Evolutionary conservation across 1,284 basidiomycete genomes (phyloP).

Genomic region (Melampsora americana): DNA sequence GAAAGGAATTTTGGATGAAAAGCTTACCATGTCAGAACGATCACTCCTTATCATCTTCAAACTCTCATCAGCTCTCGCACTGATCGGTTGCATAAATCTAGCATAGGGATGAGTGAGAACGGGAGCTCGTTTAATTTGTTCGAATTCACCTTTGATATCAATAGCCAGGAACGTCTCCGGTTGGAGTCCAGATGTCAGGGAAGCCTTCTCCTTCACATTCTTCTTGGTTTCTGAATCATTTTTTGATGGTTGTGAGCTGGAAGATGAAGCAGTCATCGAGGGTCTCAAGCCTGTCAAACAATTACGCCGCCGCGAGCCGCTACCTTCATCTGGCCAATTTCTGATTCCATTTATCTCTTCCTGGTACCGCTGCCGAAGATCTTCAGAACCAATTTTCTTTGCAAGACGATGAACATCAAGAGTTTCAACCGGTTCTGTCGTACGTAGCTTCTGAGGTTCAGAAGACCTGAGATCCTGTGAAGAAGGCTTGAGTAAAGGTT

Average conservation of each 20-base stretch:
- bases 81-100: constrained; percentile 34
- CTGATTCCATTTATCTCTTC: background rate
- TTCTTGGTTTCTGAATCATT: background rate
- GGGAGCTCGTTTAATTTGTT: background rate
- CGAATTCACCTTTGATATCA: too few relatives aligned
- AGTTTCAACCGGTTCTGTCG: constrained; percentile 36
- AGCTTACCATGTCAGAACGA: constrained; percentile 21
- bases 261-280: too few relatives aligned
- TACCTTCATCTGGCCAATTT: constrained; percentile 1
- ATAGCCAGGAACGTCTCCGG: background rate
- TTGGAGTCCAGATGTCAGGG: background rate
- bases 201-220: background rate
- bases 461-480: background rate
- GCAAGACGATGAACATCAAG: constrained; percentile 36
- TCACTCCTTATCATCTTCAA: constrained; percentile 37
- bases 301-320: constrained; percentile 28
- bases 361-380: constrained; percentile 22
- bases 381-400: constrained; percentile 24
- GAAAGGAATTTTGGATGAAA: too few relatives aligned
- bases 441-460: constrained; percentile 25
- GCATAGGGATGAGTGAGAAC: constrained; percentile 4
- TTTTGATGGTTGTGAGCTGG: background rate
- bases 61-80: constrained; percentile 28
- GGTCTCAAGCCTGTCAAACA: constrained; percentile 14
- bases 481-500: background rate